These are phyloP conservation scores for Coleophoma eucalyptorum DNA, from an alignment of 2,329 filamentous ascomycete species.

Conservation along the genomic window DNA sequence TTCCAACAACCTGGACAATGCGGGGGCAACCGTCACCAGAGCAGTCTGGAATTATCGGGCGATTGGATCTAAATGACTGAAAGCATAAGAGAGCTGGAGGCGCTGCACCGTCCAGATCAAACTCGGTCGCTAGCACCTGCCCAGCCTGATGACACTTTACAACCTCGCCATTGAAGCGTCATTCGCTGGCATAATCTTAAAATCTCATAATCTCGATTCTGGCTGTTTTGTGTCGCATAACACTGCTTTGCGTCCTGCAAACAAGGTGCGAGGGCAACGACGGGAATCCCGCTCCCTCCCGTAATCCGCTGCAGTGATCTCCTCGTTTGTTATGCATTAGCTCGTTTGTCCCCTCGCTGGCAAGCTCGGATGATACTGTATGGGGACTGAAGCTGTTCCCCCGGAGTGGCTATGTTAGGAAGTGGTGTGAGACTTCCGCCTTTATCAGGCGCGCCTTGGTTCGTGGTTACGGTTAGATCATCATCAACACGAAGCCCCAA, in stretches of 20 bases:
- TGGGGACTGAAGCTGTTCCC: background rate
- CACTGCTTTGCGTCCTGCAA: background rate
- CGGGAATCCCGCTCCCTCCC: conserved; percentile 1
- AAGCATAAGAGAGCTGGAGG: no score
- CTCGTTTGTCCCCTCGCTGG: background rate
- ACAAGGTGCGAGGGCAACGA: background rate
- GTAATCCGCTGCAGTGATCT: background rate
- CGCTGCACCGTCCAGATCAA: no score
- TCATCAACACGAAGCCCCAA: no score
- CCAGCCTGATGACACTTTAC: background rate
- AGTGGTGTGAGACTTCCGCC: conserved; percentile 8
- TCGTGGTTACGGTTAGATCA: no score
- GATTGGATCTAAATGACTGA: no score
- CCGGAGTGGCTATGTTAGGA: background rate
- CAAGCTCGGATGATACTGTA: background rate
- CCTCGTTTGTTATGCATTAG: conserved; percentile 3
- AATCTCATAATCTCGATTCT: no score
- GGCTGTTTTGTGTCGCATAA: background rate
- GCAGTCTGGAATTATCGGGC: no score
- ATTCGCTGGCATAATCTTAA: background rate
- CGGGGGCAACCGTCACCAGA: no score
- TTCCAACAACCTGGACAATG: no score
- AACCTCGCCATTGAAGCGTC: background rate
- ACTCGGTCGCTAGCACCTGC: no score
- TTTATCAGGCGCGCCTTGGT: background rate